Evolutionary conservation across 1,139 yeast species (phyloP).

Genomic region (Suhomyces bribrorum): DNA sequence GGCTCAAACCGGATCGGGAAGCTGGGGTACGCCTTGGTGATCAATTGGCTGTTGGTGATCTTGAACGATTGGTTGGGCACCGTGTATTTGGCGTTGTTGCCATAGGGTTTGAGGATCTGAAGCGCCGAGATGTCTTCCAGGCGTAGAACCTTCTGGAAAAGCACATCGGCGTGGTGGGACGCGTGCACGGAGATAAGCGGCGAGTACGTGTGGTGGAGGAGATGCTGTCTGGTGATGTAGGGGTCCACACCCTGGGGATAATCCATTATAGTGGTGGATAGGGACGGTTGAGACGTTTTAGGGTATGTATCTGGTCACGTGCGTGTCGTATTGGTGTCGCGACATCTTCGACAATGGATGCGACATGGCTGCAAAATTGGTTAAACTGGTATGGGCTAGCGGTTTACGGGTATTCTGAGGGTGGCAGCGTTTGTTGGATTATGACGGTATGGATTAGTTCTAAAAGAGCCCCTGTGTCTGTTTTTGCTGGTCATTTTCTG

Average conservation of each 20-base stretch:
- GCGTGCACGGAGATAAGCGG: conserved; percentile 60
- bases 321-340: neutral
- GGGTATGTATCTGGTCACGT: conserved; percentile 1
- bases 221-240: conserved; percentile 43
- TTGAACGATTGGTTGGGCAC: conserved; percentile 39
- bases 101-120: conserved; percentile 43
- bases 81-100: conserved; percentile 49
- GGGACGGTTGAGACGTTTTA: neutral
- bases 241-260: conserved; percentile 47
- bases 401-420: too few relatives aligned
- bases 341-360: too few relatives aligned
- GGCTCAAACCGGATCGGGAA: conserved; percentile 50
- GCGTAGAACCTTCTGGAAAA: conserved; percentile 39
- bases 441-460: too few relatives aligned
- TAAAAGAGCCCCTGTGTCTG: too few relatives aligned
- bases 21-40: conserved; percentile 44
- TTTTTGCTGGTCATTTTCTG: too few relatives aligned
- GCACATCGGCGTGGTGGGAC: conserved; percentile 51
- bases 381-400: too few relatives aligned
- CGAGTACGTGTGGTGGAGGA: conserved; percentile 53
- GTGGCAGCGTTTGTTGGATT: too few relatives aligned
- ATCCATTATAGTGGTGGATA: conserved; percentile 19
- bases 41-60: conserved; percentile 43
- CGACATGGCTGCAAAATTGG: too few relatives aligned
- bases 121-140: conserved; percentile 35